A percentile compares a stretch with the other conserved stretches of the same genome.
Conservation (phyloP, 495 filamentous ascomycete species). For the Clohesyomyces aquaticus region DNA sequence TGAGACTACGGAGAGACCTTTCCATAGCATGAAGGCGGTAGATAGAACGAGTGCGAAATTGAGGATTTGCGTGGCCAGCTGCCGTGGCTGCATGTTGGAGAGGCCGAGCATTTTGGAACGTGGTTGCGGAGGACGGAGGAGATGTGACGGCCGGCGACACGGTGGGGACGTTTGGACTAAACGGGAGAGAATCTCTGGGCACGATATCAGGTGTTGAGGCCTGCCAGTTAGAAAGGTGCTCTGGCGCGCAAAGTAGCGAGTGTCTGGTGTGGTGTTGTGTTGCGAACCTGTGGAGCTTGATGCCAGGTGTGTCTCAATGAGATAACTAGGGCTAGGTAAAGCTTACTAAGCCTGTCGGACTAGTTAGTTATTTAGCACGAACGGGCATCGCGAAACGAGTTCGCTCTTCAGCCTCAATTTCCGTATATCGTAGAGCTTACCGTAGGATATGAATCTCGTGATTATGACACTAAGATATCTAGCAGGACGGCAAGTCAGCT, state of each 20-base stretch:
- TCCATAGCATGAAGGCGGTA: conserved; percentile 98
- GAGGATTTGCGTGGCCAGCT: conserved; percentile 83
- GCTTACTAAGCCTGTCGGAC: too few species aligned
- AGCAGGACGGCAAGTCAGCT: too few species aligned
- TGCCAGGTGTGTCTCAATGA: conserved; percentile 15
- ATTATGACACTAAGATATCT: too few species aligned
- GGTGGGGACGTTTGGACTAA: neutral
- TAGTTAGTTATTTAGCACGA: neutral
- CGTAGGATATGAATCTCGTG: too few species aligned
- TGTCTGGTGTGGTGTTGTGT: neutral
- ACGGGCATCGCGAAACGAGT: neutral
- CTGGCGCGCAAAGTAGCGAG: neutral
- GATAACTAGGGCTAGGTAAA: neutral
- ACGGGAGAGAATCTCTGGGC: neutral
- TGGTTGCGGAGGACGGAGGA: neutral
- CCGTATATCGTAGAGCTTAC: too few species aligned
- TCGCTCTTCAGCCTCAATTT: too few species aligned
- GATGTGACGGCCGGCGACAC: neutral
- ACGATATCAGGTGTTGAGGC: neutral
- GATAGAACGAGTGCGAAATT: conserved; percentile 95
- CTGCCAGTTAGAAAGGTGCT: neutral
- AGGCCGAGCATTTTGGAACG: conserved; percentile 66
- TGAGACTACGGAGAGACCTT: conserved; percentile 82
- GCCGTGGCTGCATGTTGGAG: conserved; percentile 68
- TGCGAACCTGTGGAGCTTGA: conserved; percentile 12